Percentiles rank a stretch among this genome's conserved stretches.
Evolutionary conservation across 2,329 filamentous ascomycete species (phyloP).

Genomic region (Colletotrichum musae): DNA sequence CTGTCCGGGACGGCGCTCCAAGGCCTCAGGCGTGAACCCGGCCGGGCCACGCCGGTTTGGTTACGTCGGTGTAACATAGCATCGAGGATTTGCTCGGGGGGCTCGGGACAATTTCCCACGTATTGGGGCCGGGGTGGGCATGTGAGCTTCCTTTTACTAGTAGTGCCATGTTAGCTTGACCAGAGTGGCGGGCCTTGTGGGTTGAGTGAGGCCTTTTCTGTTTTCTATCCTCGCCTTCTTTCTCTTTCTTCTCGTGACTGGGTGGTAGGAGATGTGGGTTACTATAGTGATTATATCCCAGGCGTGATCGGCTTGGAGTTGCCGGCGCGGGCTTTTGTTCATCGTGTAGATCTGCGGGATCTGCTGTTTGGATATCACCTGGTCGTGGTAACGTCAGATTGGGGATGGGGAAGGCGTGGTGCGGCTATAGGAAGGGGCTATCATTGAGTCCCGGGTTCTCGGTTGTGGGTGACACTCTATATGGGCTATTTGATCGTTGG

Average conservation of each 20-base stretch:
- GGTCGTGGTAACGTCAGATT: too few relatives aligned
- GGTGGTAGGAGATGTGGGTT: not conserved
- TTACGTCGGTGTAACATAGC: constrained; percentile 35
- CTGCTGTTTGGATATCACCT: not conserved
- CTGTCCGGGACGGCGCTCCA: not conserved
- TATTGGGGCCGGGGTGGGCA: constrained; percentile 5
- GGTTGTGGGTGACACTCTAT: too few relatives aligned
- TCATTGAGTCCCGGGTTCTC: too few relatives aligned
- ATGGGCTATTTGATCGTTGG: too few relatives aligned
- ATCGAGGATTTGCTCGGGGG: constrained; percentile 17
- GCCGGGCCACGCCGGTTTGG: not conserved
- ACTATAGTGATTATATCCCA: not conserved
- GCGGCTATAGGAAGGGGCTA: too few relatives aligned
- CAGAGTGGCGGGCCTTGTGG: not conserved
- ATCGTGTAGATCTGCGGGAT: not conserved
- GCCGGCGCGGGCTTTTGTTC: not conserved
- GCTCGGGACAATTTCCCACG: constrained; percentile 25
- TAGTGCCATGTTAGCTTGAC: too few relatives aligned
- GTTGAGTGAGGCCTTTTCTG: too few relatives aligned
- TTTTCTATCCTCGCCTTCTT: too few relatives aligned
- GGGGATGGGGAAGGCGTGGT: too few relatives aligned
- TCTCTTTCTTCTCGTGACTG: not conserved
- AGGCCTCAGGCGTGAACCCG: not conserved
- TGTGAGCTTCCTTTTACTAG: too few relatives aligned
- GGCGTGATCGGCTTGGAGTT: not conserved